phyloP scores from a whole-genome alignment of 352 stramenopile species.

The Globisporangium cederbergense region DNA sequence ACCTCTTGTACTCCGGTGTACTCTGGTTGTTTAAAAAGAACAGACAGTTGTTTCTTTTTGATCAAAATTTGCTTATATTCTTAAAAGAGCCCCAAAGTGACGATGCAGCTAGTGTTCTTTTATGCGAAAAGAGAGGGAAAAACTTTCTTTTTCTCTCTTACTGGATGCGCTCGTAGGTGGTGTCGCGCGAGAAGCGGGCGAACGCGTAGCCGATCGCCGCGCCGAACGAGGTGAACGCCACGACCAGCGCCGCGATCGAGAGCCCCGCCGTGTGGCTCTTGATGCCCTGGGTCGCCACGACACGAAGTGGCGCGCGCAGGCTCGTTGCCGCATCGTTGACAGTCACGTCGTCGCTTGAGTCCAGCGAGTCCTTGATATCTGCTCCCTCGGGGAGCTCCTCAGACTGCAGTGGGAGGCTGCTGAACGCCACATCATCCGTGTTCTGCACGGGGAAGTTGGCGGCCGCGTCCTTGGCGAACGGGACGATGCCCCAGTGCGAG shows the following conservation, averaged over 20 bases:
- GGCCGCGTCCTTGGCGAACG: constrained; percentile 63
- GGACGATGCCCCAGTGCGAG: constrained; percentile 54
- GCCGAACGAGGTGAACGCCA: constrained; percentile 17
- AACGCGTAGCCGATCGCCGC: constrained; percentile 12
- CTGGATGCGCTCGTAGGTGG: constrained; percentile 18
- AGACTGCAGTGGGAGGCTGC: constrained; percentile 38
- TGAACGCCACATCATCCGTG: constrained; percentile 64
- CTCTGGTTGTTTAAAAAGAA: background rate
- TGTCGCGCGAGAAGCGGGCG: constrained; percentile 12
- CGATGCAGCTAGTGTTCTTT: background rate
- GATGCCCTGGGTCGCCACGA: background rate
- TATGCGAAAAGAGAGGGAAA: background rate
- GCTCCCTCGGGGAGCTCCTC: constrained; percentile 37
- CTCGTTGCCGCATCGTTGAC: constrained; percentile 2
- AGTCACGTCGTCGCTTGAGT: constrained; percentile 8
- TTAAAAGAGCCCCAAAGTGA: background rate
- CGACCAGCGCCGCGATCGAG: constrained; percentile 11
- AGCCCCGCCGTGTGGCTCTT: constrained; percentile 1
- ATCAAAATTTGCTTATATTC: background rate
- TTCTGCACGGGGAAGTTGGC: constrained; percentile 79
- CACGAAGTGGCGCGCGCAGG: constrained; percentile 10
- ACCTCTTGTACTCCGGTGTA: background rate
- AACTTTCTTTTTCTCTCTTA: background rate
- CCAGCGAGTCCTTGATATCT: constrained; percentile 12
- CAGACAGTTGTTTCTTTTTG: background rate